Evolutionary conservation across 192 early-diverging fungal species (phyloP).

Genomic region (Rhizophagus clarus): DNA sequence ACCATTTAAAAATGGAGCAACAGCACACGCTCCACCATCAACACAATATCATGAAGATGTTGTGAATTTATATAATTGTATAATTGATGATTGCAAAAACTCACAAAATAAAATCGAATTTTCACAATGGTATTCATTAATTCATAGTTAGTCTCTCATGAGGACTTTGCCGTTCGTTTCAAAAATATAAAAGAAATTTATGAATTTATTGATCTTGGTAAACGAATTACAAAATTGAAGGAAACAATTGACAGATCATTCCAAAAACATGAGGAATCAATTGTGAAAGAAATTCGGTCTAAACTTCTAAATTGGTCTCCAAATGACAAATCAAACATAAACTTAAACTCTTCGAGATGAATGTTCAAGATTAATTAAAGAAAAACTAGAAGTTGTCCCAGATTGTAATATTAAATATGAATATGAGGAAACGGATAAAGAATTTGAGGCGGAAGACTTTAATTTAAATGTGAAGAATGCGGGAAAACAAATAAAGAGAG

Average conservation of each 20-base stretch:
- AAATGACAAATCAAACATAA: not conserved
- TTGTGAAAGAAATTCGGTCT: not conserved
- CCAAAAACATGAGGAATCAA: not conserved
- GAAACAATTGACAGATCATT: constrained; percentile 4
- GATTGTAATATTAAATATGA: not conserved
- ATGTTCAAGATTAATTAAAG: not conserved
- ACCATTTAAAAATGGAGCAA: constrained; percentile 6
- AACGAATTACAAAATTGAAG: constrained; percentile 27
- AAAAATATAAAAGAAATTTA: constrained; percentile 24
- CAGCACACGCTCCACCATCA: not conserved
- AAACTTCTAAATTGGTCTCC: not conserved
- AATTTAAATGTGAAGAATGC: not conserved
- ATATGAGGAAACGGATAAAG: not conserved
- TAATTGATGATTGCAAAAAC: not conserved
- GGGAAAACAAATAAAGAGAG: not conserved
- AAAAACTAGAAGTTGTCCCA: not conserved
- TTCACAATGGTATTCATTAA: not conserved
- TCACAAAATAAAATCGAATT: not conserved
- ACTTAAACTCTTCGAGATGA: not conserved
- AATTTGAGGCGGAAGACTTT: not conserved
- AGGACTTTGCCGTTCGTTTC: not conserved
- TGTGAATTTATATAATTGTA: not conserved
- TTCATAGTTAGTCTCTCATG: not conserved
- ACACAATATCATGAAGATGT: not conserved
- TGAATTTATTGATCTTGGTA: constrained; percentile 27